These are phyloP conservation scores for Clonostachys solani DNA, from an alignment of 2,329 filamentous ascomycete genomes.

Conservation along the genomic window DNA sequence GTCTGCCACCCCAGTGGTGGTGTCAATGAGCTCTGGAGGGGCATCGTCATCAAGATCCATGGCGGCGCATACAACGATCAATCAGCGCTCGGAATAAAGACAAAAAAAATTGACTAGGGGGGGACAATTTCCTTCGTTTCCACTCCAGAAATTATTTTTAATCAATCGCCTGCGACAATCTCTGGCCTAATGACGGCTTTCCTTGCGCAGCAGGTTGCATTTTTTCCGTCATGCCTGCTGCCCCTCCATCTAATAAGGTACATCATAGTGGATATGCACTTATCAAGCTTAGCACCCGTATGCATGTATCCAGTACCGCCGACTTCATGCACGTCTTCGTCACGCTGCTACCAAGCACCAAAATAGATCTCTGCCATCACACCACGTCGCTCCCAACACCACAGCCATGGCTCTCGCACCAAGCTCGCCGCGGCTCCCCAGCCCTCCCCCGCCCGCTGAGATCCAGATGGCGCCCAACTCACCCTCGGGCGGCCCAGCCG, in stretches of 20 bases:
- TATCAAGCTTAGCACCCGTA: slow-evolving; percentile 8
- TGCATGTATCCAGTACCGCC: no score
- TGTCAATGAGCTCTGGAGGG: slow-evolving; percentile 60
- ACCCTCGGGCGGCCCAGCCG: slow-evolving; percentile 53
- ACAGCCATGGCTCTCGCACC: slow-evolving; percentile 54
- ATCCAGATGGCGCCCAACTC: slow-evolving; percentile 84
- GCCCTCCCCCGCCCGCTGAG: slow-evolving; percentile 90
- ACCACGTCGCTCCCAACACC: neutral
- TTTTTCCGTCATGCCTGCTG: neutral
- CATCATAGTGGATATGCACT: slow-evolving; percentile 10
- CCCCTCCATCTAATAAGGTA: neutral
- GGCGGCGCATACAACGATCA: slow-evolving; percentile 3
- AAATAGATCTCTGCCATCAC: neutral
- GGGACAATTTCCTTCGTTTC: neutral
- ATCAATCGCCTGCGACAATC: neutral
- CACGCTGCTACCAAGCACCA: neutral
- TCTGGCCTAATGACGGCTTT: no score
- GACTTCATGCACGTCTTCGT: neutral
- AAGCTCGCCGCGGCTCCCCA: slow-evolving; percentile 88
- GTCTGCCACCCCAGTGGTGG: slow-evolving; percentile 16
- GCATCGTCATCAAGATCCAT: slow-evolving; percentile 66
- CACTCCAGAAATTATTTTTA: slow-evolving; percentile 1
- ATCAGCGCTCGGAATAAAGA: no score
- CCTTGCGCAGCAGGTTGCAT: neutral
- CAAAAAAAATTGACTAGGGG: no score